Percentiles rank a stretch among this genome's conserved stretches.
Conservation (phyloP, 495 filamentous ascomycete species). For the Aspergillus coremiiformis region DNA sequence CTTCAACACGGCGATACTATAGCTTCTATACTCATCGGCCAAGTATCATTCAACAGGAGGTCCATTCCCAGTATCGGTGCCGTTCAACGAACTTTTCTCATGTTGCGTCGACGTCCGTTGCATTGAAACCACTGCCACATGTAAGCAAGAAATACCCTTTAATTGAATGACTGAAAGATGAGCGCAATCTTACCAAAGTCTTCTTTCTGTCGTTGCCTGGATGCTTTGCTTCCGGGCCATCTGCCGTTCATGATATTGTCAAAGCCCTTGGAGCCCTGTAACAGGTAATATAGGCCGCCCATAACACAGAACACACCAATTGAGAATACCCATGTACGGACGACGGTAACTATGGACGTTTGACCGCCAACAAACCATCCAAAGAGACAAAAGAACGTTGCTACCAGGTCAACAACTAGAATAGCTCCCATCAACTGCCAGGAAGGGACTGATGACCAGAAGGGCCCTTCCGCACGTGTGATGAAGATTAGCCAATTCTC, state of each 20-base stretch:
- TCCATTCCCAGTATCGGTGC: constrained; percentile 1
- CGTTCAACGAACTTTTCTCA: constrained; percentile 8
- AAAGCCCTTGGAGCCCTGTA: constrained; percentile 68
- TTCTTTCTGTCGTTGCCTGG: constrained; percentile 67
- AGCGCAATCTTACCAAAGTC: constrained; percentile 71
- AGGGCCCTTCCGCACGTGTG: constrained; percentile 78
- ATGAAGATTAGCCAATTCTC: constrained; percentile 98
- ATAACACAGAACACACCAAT: constrained; percentile 75
- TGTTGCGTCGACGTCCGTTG: constrained; percentile 14
- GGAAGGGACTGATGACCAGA: constrained; percentile 79
- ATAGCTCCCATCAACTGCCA: constrained; percentile 73
- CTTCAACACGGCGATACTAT: not conserved
- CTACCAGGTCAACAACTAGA: constrained; percentile 70
- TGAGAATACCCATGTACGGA: constrained; percentile 86
- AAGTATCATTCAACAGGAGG: not conserved
- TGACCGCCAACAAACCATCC: constrained; percentile 64
- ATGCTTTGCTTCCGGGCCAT: constrained; percentile 59
- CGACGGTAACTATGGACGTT: constrained; percentile 68
- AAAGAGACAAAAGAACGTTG: constrained; percentile 75
- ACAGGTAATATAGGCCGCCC: constrained; percentile 61
- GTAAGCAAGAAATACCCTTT: constrained; percentile 4
- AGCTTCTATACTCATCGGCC: not conserved
- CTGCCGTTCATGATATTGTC: constrained; percentile 92
- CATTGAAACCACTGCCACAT: constrained; percentile 11
- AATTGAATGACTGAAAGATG: not conserved